Evolutionary conservation across 116 monocot genomes (phyloP).

Genomic region (Trichopus zeylanicus): DNA sequence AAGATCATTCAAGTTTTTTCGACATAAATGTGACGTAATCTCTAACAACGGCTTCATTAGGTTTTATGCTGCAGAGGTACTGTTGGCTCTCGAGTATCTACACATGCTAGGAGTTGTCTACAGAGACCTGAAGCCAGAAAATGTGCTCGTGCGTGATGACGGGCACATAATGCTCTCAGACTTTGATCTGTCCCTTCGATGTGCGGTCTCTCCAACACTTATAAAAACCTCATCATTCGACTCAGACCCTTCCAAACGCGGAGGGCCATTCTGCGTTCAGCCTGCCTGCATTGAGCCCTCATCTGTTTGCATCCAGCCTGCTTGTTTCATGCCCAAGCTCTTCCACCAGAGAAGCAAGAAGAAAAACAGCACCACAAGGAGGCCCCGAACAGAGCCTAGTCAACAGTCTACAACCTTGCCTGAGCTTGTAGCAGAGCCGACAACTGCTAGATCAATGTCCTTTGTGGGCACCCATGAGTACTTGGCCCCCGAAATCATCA

Average conservation of each 20-base stretch:
- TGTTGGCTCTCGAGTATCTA: constrained; percentile 71
- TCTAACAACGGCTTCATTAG: constrained; percentile 15
- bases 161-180: constrained; percentile 30
- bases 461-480: constrained; percentile 32
- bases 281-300: constrained; percentile 56
- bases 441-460: constrained; percentile 24
- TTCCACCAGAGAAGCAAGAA: constrained; percentile 34
- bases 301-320: constrained; percentile 52
- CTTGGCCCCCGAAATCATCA: constrained; percentile 27
- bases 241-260: constrained; percentile 17
- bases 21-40: not conserved
- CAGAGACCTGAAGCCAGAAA: constrained; percentile 25
- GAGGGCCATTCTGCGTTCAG: constrained; percentile 38
- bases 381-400: constrained; percentile 13
- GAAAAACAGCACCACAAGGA: constrained; percentile 17
- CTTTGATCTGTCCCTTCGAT: constrained; percentile 26
- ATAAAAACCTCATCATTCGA: constrained; percentile 32
- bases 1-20: too few relatives aligned
- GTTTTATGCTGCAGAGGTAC: constrained; percentile 86
- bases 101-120: constrained; percentile 87
- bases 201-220: constrained; percentile 57
- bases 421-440: constrained; percentile 31
- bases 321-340: constrained; percentile 51
- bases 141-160: constrained; percentile 28
- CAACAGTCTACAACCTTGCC: constrained; percentile 21